Base-by-base conservation (phyloP, 1,284 basidiomycete genomes). In the Ustilago curta region DNA sequence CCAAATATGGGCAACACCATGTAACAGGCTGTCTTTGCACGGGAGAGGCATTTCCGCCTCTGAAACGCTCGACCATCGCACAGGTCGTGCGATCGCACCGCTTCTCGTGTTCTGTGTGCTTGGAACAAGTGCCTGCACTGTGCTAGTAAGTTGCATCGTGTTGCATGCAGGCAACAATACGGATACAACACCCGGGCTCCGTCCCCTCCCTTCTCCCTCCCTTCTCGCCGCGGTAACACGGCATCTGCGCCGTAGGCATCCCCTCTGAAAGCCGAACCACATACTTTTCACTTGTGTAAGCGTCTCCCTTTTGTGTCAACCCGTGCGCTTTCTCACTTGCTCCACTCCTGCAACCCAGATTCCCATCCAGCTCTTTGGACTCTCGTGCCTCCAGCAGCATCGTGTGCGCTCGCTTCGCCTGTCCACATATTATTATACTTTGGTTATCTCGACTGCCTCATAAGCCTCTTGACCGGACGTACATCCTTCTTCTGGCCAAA, bases 21-120 rank as follows among this genome's bases (percentile, higher is more conserved):
- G 35, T 16, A 5, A 5, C 35, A 37, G 35, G 14, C 35, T 16
- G 35, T 14, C 14, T 3, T 16, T 16, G 35, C 35, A 37, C 9
- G 14, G 35, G 12, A 14, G 35, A 37, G 35, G 35, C 35, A 37
- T 37, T 37, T 4, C 45, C 29, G 27, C 16, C n/a, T 25, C 29
- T 48, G 27, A 14, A 48, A 32, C 19, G 29, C 48, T 18, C 29
- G 29, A 29, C 29, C 3, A 31, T 31, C 21, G 48, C 18, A 29
- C 48, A 49, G 48, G 48, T 49, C 48, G 48, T 49, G 48, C 48
- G 48, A 49, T 49, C 48, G 29, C 12, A 45, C 11, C 44, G 23
- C 25, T 18, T 45, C 25, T 27, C 2, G 23, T 27, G 44, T 16
- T 4, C 4, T 7, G 23, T 27, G 44, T 16, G n/a, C n/a, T n/a